Base-by-base conservation (phyloP, 139 green algal species). In the Dunaliella primolecta region DNA sequence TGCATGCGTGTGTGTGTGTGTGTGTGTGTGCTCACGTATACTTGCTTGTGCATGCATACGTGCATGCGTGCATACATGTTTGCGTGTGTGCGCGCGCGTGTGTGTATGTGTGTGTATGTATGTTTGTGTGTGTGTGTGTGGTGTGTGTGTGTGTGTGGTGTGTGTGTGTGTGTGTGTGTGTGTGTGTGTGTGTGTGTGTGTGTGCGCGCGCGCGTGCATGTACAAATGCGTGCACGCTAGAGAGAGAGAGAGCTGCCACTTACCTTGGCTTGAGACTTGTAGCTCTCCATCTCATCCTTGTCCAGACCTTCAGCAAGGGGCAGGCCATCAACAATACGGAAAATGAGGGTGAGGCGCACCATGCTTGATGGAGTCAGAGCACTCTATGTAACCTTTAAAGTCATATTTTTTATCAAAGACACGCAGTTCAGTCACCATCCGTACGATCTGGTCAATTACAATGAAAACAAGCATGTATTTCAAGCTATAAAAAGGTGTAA, bases 211-310 rank as follows among this genome's bases (percentile, higher is more conserved):
- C 15, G 46, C 15, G 46, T 64, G 72, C 24, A 20, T 36, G 72
- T 33, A 24, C 29, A 11, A 32, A 11, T 78, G 30, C 72, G 30
- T 32, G 72, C 72, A 24, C 30, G 72, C 29, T 20, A 74, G 21
- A 21, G 57, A n/a, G n/a, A n/a, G n/a, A n/a, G n/a, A n/a, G n/a
- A n/a, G n/a, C n/a, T n/a, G n/a, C n/a, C 57, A 32, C 83, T 0
- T 55, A 97, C 94, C 94, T 99, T 99, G 21, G 97, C 97, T 79
- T 99, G 96, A 11, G 90, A 85, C 87, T 99, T 99, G 92, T 98
- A 98, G 1, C 81, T 37, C 3, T 98, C 95, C 30, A 95, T 83
- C 11, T 98, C 97, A 30, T 98, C 97, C 29, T 80, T 95, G 79
- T 99, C 97, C 38, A 99, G 84, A 32, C 96, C 97, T 85, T 99